Percentiles rank a stretch among this genome's conserved stretches.
These are phyloP conservation scores for Teratosphaeria destructans DNA, from an alignment of 2,329 filamentous ascomycete species.

Conservation along the genomic window DNA sequence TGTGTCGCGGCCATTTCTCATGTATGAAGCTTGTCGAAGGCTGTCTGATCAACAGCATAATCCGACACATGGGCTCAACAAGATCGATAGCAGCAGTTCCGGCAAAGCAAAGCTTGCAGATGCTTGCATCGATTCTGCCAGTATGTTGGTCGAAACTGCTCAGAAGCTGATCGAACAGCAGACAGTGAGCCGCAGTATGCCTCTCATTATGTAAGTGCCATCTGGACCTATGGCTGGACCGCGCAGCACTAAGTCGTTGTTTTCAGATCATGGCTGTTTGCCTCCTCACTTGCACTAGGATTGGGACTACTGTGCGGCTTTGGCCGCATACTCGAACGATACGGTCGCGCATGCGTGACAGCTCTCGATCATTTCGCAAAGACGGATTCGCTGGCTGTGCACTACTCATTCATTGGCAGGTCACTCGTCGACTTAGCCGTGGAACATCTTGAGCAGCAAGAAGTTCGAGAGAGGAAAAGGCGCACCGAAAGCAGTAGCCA, in stretches of 20 bases:
- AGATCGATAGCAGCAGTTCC: conserved; percentile 9
- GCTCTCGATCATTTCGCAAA: conserved; percentile 19
- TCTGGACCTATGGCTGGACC: not conserved
- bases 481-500: conserved; percentile 19
- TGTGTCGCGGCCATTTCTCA: conserved; percentile 43
- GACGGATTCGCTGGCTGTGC: conserved; percentile 20
- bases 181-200: conserved; percentile 10
- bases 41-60: conserved; percentile 16
- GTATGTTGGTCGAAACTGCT: conserved; percentile 15
- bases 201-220: conserved; percentile 15
- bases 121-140: conserved; percentile 20
- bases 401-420: conserved; percentile 18
- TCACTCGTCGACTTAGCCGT: conserved; percentile 16
- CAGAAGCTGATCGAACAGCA: conserved; percentile 10
- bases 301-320: conserved; percentile 17
- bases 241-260: not conserved
- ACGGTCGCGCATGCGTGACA: conserved; percentile 10
- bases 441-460: conserved; percentile 12
- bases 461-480: conserved; percentile 10
- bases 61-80: conserved; percentile 7
- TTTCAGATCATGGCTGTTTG: conserved; percentile 20
- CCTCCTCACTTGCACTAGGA: conserved; percentile 19
- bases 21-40: conserved; percentile 37
- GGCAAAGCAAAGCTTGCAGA: conserved; percentile 20
- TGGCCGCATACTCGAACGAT: conserved; percentile 15